Evolutionary conservation across 2,329 filamentous ascomycete genomes (phyloP).

Genomic region (Penicillium fuscoglaucum): DNA sequence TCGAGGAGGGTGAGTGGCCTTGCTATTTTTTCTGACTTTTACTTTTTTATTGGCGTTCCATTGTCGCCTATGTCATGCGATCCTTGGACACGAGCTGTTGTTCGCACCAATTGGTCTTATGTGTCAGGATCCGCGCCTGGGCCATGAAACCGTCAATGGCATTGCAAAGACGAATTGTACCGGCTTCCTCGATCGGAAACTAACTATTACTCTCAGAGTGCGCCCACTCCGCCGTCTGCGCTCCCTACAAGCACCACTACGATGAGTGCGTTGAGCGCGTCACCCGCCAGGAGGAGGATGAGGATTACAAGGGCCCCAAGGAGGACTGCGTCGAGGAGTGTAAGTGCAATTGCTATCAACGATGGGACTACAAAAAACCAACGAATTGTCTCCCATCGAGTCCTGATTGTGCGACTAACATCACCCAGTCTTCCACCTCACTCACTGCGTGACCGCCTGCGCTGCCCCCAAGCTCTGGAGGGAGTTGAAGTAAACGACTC

Average conservation of each 20-base stretch:
- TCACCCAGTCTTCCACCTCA: conserved; percentile 90
- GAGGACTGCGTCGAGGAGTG: conserved; percentile 99
- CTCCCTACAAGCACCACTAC: conserved; percentile 92
- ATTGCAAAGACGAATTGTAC: conserved; percentile 12
- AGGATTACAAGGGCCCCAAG: conserved; percentile 69
- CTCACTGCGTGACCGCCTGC: conserved; percentile 90
- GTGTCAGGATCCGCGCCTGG: conserved; percentile 5
- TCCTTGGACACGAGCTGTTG: not conserved
- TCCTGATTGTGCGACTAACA: conserved; percentile 15
- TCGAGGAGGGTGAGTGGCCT: conserved; percentile 81
- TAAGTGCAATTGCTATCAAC: conserved; percentile 55
- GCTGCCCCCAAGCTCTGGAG: conserved; percentile 95
- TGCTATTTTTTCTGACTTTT: conserved; percentile 7
- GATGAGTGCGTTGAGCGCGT: conserved; percentile 98
- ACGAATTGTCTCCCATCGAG: not conserved
- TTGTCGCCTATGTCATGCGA: conserved; percentile 2
- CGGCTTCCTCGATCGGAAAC: conserved; percentile 1
- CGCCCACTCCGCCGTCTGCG: conserved; percentile 80
- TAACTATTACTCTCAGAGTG: conserved; percentile 65
- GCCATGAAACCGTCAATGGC: conserved; percentile 16
- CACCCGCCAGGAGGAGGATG: conserved; percentile 64
- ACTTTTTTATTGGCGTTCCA: not conserved
- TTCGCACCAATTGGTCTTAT: conserved; percentile 7
- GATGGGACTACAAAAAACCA: not conserved
- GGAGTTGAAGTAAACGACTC: conserved; percentile 74